Evolutionary conservation across 2,329 filamentous ascomycete species (phyloP).

Genomic region (Ascochyta rabiei): DNA sequence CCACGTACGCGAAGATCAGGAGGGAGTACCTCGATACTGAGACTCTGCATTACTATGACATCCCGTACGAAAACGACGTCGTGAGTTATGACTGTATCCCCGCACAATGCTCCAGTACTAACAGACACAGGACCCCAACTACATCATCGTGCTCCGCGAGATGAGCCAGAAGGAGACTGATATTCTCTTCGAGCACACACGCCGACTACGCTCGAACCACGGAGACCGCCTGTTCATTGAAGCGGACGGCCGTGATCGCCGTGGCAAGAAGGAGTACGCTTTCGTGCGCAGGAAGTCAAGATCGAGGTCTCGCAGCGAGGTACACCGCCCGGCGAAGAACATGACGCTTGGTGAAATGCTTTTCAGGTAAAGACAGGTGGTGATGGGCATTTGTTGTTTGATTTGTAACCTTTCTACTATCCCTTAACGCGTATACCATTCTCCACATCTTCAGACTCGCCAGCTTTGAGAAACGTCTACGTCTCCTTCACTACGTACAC

Average conservation of each 20-base stretch:
- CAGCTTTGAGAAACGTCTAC: neutral
- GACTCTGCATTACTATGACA: conserved; percentile 55
- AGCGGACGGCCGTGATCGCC: conserved; percentile 43
- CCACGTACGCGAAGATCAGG: conserved; percentile 56
- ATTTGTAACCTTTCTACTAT: neutral
- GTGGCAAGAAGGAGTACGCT: conserved; percentile 52
- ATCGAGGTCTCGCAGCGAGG: conserved; percentile 40
- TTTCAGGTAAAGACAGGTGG: conserved; percentile 19
- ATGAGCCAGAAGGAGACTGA: conserved; percentile 57
- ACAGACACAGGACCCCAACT: conserved; percentile 48
- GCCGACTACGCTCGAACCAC: conserved; percentile 47
- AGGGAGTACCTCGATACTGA: conserved; percentile 54
- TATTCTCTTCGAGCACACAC: conserved; percentile 58
- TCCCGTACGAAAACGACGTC: conserved; percentile 55
- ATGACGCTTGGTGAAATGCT: conserved; percentile 45
- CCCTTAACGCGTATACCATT: conserved; percentile 14
- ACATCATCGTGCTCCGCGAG: conserved; percentile 58
- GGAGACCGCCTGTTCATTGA: conserved; percentile 51
- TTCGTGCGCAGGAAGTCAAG: conserved; percentile 49
- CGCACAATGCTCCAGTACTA: conserved; percentile 3
- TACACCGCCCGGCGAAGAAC: conserved; percentile 37
- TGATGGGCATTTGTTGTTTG: neutral
- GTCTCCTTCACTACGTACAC: neutral
- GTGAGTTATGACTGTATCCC: conserved; percentile 44
- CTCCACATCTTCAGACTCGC: neutral